Base-by-base conservation (phyloP, 352 stramenopile species). In the Phytophthora citricola region DNA sequence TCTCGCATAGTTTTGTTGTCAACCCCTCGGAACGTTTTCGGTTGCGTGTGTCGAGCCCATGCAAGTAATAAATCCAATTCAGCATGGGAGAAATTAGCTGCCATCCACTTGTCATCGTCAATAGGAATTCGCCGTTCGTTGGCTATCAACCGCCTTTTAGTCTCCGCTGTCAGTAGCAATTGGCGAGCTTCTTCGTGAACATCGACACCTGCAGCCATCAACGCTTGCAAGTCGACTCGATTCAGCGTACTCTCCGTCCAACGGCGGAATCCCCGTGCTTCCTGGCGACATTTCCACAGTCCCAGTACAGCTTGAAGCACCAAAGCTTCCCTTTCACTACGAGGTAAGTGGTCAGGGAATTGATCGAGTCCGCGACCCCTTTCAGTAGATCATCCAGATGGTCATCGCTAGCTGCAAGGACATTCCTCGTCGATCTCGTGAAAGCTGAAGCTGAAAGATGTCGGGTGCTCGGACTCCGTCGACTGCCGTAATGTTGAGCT, bases 1-100 rank as follows among this genome's bases (percentile, higher is more conserved):
- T 90, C 78, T 29, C 69, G 58, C 29, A 87, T 51, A 5, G 71
- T 71, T 2, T 61, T 58, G 24, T 79, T 73, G 10, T 81, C 63
- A 11, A 87, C 66, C 11, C 58, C 65, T 51, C 59, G 73, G 41
- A 81, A 90, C 8, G 73, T 81, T 68, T 87, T 86, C 12, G 51
- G 55, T 14, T 86, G 78, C 10, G 72, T 74, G 39, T 80, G 43
- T 36, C 57, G 54, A 27, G 71, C 78, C 80, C 78, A 89, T 4
- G 71, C 54, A 7, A 81, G 52, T 5, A 87, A 50, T 48, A 83
- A 58, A 49, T 82, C 76, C 10, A 79, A 32, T 15, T 87, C 73
- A 11, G 54, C 56, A 26, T 53, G 52, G 6, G 60, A 74, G n/a
- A 74, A 74, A 15, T 55, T 50, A 15, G 66, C 66, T n/a, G 39